These are phyloP conservation scores for Puccinia novopanici DNA, from an alignment of 1,284 basidiomycete genomes.

Conservation along the genomic window DNA sequence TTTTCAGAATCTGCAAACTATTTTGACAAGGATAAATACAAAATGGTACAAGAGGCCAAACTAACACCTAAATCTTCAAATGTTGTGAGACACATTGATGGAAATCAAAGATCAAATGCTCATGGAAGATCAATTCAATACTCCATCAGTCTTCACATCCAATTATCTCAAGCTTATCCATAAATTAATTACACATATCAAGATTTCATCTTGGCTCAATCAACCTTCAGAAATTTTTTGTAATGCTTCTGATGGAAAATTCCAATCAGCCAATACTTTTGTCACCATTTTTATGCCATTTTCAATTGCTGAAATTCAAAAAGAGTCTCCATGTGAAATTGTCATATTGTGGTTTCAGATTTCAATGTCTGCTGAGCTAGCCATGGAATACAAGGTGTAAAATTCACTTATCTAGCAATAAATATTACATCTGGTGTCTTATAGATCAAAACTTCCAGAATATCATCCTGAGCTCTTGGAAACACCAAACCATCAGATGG, in stretches of 20 bases:
- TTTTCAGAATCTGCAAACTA: slow-evolving; percentile 22
- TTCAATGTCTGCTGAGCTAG: slow-evolving; percentile 25
- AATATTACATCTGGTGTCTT: slow-evolving; percentile 28
- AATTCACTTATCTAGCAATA: not conserved
- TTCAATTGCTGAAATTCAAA: slow-evolving; percentile 22
- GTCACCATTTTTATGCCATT: not conserved
- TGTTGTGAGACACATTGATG: slow-evolving; percentile 27
- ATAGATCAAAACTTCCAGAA: slow-evolving; percentile 22
- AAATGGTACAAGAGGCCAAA: not conserved
- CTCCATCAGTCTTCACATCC: not conserved
- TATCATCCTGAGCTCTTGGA: slow-evolving; percentile 12
- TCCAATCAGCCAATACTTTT: slow-evolving; percentile 26
- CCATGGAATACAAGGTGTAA: slow-evolving; percentile 22
- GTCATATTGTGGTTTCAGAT: slow-evolving; percentile 31
- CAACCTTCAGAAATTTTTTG: slow-evolving; percentile 25
- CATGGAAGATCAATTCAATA: not conserved
- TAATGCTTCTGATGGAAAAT: slow-evolving; percentile 34
- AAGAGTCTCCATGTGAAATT: not conserved
- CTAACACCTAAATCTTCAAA: not conserved
- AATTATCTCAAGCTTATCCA: slow-evolving; percentile 25
- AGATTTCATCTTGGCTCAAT: slow-evolving; percentile 37
- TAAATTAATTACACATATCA: not conserved
- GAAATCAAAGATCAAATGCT: slow-evolving; percentile 16
- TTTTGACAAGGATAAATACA: slow-evolving; percentile 29
- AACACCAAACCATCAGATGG: slow-evolving; percentile 24